A percentile compares a stretch with the other conserved stretches of the same genome.
These are phyloP conservation scores for Entelexis paramagnoliae DNA, from an alignment of 1,139 yeast genomes.

Conservation along the genomic window DNA sequence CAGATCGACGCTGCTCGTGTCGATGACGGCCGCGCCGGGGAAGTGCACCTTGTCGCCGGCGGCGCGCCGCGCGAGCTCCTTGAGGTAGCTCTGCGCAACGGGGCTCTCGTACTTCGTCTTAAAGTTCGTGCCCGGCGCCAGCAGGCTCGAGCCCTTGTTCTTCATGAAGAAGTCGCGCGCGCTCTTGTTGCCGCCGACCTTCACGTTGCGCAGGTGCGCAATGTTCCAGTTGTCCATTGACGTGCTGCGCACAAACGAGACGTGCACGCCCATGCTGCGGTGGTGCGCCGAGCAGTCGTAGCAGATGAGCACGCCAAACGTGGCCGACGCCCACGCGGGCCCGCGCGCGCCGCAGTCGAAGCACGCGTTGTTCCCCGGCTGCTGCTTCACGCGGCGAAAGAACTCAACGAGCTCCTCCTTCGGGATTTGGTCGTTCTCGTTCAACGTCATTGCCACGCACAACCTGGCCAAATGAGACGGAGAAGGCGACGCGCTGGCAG, in stretches of 20 bases:
- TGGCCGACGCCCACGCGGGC: constrained; percentile 99
- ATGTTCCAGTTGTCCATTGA: constrained; percentile 96
- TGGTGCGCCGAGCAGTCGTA: constrained; percentile 96
- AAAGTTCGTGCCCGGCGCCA: constrained; percentile 51
- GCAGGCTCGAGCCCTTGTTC: constrained; percentile 69
- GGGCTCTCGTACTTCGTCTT: constrained; percentile 69
- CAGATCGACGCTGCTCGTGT: constrained; percentile 25
- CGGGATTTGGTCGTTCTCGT: constrained; percentile 23
- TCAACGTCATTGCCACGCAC: constrained; percentile 8
- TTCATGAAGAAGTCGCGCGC: constrained; percentile 75
- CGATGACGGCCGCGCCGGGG: constrained; percentile 46
- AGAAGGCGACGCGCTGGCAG: no score
- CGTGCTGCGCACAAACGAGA: constrained; percentile 89
- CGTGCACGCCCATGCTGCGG: constrained; percentile 91
- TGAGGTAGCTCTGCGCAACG: constrained; percentile 68
- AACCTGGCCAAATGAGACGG: no score
- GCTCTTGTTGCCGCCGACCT: constrained; percentile 80
- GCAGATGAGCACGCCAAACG: constrained; percentile 92
- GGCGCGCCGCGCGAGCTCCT: constrained; percentile 62
- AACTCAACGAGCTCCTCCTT: constrained; percentile 25
- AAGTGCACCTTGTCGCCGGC: constrained; percentile 54
- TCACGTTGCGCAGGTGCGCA: constrained; percentile 77
- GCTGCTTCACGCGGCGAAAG: constrained; percentile 29
- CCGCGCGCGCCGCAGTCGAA: constrained; percentile 92
- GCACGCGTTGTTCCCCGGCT: constrained; percentile 77